These are phyloP conservation scores for Aspergillus melleus DNA, from an alignment of 2,329 filamentous ascomycete species.

Conservation along the genomic window DNA sequence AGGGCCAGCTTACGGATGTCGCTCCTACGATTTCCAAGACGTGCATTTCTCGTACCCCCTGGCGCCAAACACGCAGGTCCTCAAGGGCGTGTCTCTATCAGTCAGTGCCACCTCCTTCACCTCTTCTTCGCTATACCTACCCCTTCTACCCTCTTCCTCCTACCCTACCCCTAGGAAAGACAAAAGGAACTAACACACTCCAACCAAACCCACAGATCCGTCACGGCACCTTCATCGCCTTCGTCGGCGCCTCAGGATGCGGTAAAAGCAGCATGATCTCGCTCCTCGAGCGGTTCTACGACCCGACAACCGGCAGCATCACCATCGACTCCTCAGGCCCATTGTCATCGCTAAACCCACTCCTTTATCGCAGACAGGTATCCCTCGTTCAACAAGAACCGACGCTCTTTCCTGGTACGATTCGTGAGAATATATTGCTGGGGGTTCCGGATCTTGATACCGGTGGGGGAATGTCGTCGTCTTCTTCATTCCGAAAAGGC, in stretches of 20 bases:
- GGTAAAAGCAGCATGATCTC: slow-evolving; percentile 70
- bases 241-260: slow-evolving; percentile 59
- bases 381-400: slow-evolving; percentile 75
- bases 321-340: slow-evolving; percentile 62
- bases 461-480: too few relatives aligned
- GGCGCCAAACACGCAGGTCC: slow-evolving; percentile 24
- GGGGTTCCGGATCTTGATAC: too few relatives aligned
- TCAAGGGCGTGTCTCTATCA: slow-evolving; percentile 28
- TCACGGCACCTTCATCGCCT: slow-evolving; percentile 53
- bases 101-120: slow-evolving; percentile 1
- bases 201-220: slow-evolving; percentile 30
- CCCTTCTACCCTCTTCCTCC: neutral
- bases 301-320: slow-evolving; percentile 64
- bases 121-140: too few relatives aligned
- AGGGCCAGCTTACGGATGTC: slow-evolving; percentile 24
- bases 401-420: slow-evolving; percentile 67
- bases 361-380: slow-evolving; percentile 63
- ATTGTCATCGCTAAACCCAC: slow-evolving; percentile 57
- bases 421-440: slow-evolving; percentile 64
- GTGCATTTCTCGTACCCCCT: slow-evolving; percentile 42
- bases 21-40: slow-evolving; percentile 44
- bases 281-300: slow-evolving; percentile 67
- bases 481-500: too few relatives aligned
- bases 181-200: neutral
- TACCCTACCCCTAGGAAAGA: too few relatives aligned